Evolutionary conservation across 2,329 filamentous ascomycete genomes (phyloP), one percentile per base, ranked within the genome.

Genomic region (Diaporthe ampelina): DNA sequence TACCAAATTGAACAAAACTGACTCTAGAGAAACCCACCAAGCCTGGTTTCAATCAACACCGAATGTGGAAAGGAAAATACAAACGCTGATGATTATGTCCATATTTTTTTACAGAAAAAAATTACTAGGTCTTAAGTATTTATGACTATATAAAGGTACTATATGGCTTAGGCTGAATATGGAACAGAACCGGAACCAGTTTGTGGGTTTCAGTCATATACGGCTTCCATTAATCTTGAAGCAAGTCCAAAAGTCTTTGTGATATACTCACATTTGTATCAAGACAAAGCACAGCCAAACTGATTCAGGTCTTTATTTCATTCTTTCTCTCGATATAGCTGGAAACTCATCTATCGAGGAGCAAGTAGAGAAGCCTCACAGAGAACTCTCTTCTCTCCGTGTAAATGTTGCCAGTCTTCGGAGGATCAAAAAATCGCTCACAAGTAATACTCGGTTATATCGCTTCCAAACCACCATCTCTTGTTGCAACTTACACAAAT

Each of bases 401-500:
- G 63, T 50, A 54, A 68, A 54, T 54, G 7, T 40, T 54, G 32
- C 63, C 63, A 68, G 63, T 68, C 63, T 68, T 40, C 32, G 63
- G 63, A 68, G 63, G 63, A 29, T 54, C 48, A 35, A 50, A 43
- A 43, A 43, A 52, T 54, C 45, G 45, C 63, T 68, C 48, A 68
- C 45, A 52, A 54, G n/a, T 26, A 52, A 52, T 52, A 13, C 63
- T 37, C 63, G 19, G 48, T 10, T 54, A 21, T 54, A 54, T 54
- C 48, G n/a, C 63, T 54, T 48, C 32, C 48, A 45, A 68, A 68
- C 48, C 48, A 54, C 48, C 48, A 52, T 68, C 48, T 54, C 63
- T 26, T 26, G 32, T 68, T 40, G 10, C 63, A 68, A 68, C 63
- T 29, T 68, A 40, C 48, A 68, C 21, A n/a, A 35, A 54, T 26